Base-by-base conservation (phyloP, 805 yeast species). In the Ogataea trehaloabstinens region DNA sequence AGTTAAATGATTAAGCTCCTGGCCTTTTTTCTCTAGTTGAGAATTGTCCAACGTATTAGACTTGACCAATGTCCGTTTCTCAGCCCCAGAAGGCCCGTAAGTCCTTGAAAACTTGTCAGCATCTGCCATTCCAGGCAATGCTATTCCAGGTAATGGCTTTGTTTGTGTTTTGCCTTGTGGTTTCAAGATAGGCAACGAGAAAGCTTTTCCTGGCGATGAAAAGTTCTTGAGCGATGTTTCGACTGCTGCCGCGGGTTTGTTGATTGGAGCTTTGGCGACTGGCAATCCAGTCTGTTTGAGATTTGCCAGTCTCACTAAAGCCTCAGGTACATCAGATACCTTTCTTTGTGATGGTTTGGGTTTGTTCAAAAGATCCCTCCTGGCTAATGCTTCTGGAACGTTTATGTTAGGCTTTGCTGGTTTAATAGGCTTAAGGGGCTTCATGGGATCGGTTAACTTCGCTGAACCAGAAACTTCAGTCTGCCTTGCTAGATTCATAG, bases 311-410 rank as follows among this genome's bases (percentile, higher is more conserved):
- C 40, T 45, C 21, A 38, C 24, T 12, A 53, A 24, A 7, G 60
- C 57, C 40, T 61, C 68, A 2, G 66, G 60, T n/a, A 45, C 41
- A 6, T 45, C 44, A 2, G 52, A 38, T 19, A 42, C 37, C 17
- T 42, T 42, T 33, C 41, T 51, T 5, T 41, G 49, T 2, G 38
- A 34, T 8, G 52, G 51, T 16, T 44, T 49, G 5, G 53, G 34
- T 29, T 45, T 48, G 19, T 36, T 46, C 35, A 60, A 37, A 4
- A 27, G 39, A 10, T 48, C 46, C 3, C 50, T 37, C 29, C 38
- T 49, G 20, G 38, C 39, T 24, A 61, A 40, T 1, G 65, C 66
- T 34, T 61, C 67, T 4, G 66, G 60, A 10, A 42, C 40, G 44
- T 34, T 22, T 31, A 41, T 20, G 40, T 46, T 7, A 3, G 54